Base-by-base conservation (phyloP, 306 rosid genomes). In the Dryas alaskensis region DNA sequence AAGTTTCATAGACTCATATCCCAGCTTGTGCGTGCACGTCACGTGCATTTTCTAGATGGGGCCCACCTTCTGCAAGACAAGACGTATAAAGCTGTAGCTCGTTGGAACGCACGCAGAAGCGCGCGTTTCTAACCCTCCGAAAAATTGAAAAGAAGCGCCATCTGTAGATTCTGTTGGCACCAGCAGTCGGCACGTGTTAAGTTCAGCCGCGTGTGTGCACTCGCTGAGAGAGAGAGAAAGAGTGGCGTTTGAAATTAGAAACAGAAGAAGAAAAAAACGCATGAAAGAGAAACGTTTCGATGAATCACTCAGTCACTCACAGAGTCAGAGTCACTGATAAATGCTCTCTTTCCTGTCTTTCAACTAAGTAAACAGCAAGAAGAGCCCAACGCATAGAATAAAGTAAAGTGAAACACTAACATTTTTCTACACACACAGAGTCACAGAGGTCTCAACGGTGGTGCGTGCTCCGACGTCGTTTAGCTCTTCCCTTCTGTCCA, bases 391-490 rank as follows among this genome's bases (percentile, higher is more conserved):
- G 17, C 51, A 8, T 49, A 31, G 19, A 44, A 17, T 1, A 19
- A 45, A 6, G 3, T 2, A 0, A 62, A 70, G 19, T 31, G 37
- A 31, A 31, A 31, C 73, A 5, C 46, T 60, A 22, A 13, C 16
- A 1, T 39, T 60, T 60, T 37, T 37, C 46, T 37, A 6, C 19
- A 6, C 44, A 37, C 37, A 31, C 37, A 70, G 16, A 44, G 53
- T 31, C 37, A 31, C 9, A 60, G 40, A 2, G 40, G 8, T 57
- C 67, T 48, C 53, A 43, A 44, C 25, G 25, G 65, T 9, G 60
- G 16, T 46, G 10, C 14, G 44, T 31, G 72, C 49, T 70, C 48
- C 43, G 58, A 50, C 76, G 65, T 60, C 72, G 64, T 77, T 72
- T 17, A 16, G 10, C 60, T 50, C 39, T 47, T 7, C 1, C 40